Evolutionary conservation across 202 grass and related monocot species (phyloP).

Genomic region (Miscanthus sacchariflorus): DNA sequence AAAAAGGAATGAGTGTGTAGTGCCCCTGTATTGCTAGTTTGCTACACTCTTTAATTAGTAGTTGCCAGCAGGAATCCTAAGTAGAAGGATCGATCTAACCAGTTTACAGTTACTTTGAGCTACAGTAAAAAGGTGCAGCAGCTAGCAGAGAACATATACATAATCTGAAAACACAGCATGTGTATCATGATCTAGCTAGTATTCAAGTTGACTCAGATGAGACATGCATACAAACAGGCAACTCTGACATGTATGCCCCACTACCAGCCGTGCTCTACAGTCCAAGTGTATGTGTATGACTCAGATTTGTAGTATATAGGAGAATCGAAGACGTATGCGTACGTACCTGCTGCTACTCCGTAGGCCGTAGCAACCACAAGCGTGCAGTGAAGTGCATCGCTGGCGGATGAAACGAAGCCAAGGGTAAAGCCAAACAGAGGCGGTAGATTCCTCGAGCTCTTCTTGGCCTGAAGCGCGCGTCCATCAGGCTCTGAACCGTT

Average conservation of each 20-base stretch:
- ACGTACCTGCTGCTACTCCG: slow-evolving; percentile 32
- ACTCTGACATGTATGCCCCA: slow-evolving; percentile 8
- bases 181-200: not conserved
- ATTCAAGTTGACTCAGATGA: slow-evolving; percentile 16
- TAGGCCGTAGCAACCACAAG: not conserved
- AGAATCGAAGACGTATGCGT: slow-evolving; percentile 16
- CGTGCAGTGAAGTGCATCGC: not conserved
- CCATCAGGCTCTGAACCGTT: slow-evolving; percentile 41
- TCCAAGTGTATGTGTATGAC: slow-evolving; percentile 41
- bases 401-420: slow-evolving; percentile 13
- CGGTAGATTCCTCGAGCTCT: slow-evolving; percentile 47
- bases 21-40: slow-evolving; percentile 20
- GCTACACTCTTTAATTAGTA: slow-evolving; percentile 39
- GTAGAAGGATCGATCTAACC: slow-evolving; percentile 43
- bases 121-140: slow-evolving; percentile 34
- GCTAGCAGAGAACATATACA: not conserved
- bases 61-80: slow-evolving; percentile 50
- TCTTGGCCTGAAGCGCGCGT: slow-evolving; percentile 34
- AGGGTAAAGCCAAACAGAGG: slow-evolving; percentile 57
- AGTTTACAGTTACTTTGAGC: slow-evolving; percentile 33
- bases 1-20: slow-evolving; percentile 39
- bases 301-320: slow-evolving; percentile 16
- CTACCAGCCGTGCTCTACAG: slow-evolving; percentile 16
- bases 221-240: not conserved
- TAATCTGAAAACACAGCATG: not conserved